These are phyloP conservation scores for Candida xiaguanensis DNA, from an alignment of 805 yeast genomes.

Conservation along the genomic window DNA sequence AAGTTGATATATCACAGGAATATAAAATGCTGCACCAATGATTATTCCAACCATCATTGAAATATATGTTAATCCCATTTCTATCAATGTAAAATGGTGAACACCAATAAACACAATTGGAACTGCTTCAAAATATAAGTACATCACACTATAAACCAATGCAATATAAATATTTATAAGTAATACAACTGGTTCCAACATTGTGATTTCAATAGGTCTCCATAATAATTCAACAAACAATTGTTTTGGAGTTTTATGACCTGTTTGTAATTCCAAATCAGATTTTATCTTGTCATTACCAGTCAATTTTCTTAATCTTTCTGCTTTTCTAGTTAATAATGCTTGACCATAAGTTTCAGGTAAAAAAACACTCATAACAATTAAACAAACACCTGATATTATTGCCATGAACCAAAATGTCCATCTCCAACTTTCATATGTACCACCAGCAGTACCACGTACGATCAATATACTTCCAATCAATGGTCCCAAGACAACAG, in stretches of 20 bases:
- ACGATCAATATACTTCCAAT: slow-evolving; percentile 50
- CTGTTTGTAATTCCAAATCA: slow-evolving; percentile 33
- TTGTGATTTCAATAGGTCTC: slow-evolving; percentile 49
- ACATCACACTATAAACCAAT: slow-evolving; percentile 48
- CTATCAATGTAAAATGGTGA: slow-evolving; percentile 46
- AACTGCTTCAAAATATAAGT: slow-evolving; percentile 59
- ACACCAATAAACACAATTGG: slow-evolving; percentile 49
- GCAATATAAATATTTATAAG: slow-evolving; percentile 51
- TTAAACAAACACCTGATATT: slow-evolving; percentile 12
- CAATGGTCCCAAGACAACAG: slow-evolving; percentile 55
- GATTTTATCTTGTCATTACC: slow-evolving; percentile 45
- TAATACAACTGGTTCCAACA: slow-evolving; percentile 54
- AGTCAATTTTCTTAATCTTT: slow-evolving; percentile 45
- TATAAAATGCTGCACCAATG: slow-evolving; percentile 32
- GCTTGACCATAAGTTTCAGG: slow-evolving; percentile 50
- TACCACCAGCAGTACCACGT: background rate
- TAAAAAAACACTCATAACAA: slow-evolving; percentile 32
- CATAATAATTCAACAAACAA: slow-evolving; percentile 31
- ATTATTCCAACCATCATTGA: slow-evolving; percentile 46
- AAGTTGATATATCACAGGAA: slow-evolving; percentile 20
- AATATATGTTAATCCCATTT: slow-evolving; percentile 46
- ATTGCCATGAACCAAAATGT: slow-evolving; percentile 49
- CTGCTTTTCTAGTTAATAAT: slow-evolving; percentile 45
- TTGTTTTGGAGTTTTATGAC: slow-evolving; percentile 16
- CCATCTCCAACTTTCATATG: slow-evolving; percentile 33